Evolutionary conservation across 2,329 filamentous ascomycete genomes (phyloP).

Genomic region (Penicillium sp.): DNA sequence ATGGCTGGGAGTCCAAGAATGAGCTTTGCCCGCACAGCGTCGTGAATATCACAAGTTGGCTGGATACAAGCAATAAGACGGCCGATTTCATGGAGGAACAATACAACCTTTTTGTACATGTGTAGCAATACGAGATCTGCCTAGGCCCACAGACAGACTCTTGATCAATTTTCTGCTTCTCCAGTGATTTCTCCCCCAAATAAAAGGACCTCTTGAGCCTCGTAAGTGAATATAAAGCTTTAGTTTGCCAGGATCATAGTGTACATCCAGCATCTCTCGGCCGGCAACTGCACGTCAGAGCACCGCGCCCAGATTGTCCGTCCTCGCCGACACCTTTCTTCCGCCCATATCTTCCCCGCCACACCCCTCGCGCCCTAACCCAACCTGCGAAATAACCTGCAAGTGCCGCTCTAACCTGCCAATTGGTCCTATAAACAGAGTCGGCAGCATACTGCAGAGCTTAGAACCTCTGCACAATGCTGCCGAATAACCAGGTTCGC

Average conservation of each 20-base stretch:
- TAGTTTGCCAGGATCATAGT: not conserved
- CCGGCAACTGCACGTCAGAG: conserved; percentile 19
- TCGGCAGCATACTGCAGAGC: conserved; percentile 24
- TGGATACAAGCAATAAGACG: conserved; percentile 10
- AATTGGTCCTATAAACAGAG: conserved; percentile 8
- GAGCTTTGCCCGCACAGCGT: conserved; percentile 16
- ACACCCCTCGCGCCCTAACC: conserved; percentile 11
- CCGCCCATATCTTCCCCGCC: conserved; percentile 10
- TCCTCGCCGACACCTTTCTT: conserved; percentile 19
- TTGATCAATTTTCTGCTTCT: conserved; percentile 19
- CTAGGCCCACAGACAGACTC: conserved; percentile 23
- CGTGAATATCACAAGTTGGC: conserved; percentile 16
- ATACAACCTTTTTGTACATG: conserved; percentile 27
- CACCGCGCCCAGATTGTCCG: conserved; percentile 4
- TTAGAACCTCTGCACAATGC: conserved; percentile 22
- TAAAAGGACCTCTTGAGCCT: not conserved
- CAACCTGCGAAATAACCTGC: conserved; percentile 6
- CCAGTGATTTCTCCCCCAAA: not conserved
- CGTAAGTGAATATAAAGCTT: not conserved
- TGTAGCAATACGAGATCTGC: conserved; percentile 36
- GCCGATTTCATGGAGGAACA: conserved; percentile 15
- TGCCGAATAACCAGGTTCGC: conserved; percentile 31
- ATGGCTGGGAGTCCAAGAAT: conserved; percentile 2
- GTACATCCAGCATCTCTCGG: not conserved
- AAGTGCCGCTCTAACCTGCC: conserved; percentile 1